phyloP scores from a whole-genome alignment of 2,329 filamentous ascomycete genomes.

The Hymenoscyphus fraxineus region DNA sequence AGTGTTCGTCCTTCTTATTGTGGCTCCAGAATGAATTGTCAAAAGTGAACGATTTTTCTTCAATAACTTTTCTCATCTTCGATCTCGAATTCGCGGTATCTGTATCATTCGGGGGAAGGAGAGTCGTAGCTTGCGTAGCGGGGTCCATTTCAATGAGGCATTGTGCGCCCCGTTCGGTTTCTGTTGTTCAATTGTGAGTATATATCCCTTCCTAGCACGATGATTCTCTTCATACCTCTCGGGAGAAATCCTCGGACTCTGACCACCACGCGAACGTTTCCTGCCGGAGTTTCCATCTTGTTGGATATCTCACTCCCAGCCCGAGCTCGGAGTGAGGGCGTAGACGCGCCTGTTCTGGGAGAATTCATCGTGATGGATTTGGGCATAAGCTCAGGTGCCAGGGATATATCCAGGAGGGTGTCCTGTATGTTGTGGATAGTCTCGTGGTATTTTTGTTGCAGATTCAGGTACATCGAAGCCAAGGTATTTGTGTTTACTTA shows the following conservation, averaged over 20 bases:
- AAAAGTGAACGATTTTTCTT: conserved; percentile 91
- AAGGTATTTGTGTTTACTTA: conserved; percentile 12
- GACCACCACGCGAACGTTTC: conserved; percentile 80
- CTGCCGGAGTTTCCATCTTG: conserved; percentile 54
- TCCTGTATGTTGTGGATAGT: conserved; percentile 31
- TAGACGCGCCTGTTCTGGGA: conserved; percentile 68
- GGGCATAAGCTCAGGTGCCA: conserved; percentile 45
- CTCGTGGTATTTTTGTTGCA: conserved; percentile 27
- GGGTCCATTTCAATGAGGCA: conserved; percentile 94
- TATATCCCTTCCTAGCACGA: not conserved
- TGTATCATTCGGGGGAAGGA: conserved; percentile 63
- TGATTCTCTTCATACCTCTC: conserved; percentile 53
- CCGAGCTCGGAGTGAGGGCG: conserved; percentile 70
- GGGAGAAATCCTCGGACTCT: conserved; percentile 75
- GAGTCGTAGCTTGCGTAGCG: conserved; percentile 75
- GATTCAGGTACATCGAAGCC: conserved; percentile 29
- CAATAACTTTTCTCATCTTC: conserved; percentile 68
- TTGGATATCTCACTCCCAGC: conserved; percentile 58
- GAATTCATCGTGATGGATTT: conserved; percentile 37
- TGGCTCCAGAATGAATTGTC: conserved; percentile 99
- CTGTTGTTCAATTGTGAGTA: conserved; percentile 44
- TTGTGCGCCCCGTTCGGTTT: conserved; percentile 73
- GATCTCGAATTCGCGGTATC: conserved; percentile 53
- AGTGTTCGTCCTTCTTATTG: conserved; percentile 72
- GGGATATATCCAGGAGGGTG: conserved; percentile 39